phyloP scores from a whole-genome alignment of 176 grass and related monocot genomes.

The Lolium perenne region DNA sequence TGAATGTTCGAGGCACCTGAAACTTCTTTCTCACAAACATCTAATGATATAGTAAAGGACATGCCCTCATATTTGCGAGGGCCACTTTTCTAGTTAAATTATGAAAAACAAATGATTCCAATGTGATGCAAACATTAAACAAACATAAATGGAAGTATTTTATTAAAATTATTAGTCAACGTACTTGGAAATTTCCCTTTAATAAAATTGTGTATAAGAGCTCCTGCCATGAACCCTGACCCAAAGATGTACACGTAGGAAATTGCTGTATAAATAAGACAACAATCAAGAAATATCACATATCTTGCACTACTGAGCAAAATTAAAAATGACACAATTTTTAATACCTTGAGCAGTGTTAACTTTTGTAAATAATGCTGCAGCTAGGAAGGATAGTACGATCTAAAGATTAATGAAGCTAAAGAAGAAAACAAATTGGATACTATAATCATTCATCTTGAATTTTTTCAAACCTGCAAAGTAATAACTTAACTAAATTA shows the following conservation, averaged over 20 bases:
- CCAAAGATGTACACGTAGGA: conserved; percentile 82
- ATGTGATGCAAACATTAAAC: no score
- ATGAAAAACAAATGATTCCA: no score
- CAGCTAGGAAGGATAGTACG: conserved; percentile 66
- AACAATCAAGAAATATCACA: conserved; percentile 34
- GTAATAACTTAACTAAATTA: background rate
- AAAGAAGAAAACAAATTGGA: conserved; percentile 90
- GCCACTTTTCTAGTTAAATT: no score
- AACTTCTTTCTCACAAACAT: no score
- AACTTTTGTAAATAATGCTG: conserved; percentile 77
- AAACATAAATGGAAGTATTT: background rate
- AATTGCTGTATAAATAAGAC: conserved; percentile 65
- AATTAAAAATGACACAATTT: conserved; percentile 17
- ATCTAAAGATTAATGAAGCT: conserved; percentile 93
- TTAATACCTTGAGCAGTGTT: conserved; percentile 80
- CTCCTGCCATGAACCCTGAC: conserved; percentile 73
- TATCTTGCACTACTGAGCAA: conserved; percentile 24
- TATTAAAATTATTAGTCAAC: conserved; percentile 13
- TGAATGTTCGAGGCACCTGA: no score
- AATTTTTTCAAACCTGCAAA: conserved; percentile 81
- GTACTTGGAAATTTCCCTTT: conserved; percentile 90
- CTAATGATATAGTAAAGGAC: no score
- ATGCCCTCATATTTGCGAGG: no score
- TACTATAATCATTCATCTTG: conserved; percentile 75
- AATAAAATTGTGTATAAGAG: conserved; percentile 74